Conservation (phyloP, 371 early-diverging fungal species). For the Mortierella sp. region DNA sequence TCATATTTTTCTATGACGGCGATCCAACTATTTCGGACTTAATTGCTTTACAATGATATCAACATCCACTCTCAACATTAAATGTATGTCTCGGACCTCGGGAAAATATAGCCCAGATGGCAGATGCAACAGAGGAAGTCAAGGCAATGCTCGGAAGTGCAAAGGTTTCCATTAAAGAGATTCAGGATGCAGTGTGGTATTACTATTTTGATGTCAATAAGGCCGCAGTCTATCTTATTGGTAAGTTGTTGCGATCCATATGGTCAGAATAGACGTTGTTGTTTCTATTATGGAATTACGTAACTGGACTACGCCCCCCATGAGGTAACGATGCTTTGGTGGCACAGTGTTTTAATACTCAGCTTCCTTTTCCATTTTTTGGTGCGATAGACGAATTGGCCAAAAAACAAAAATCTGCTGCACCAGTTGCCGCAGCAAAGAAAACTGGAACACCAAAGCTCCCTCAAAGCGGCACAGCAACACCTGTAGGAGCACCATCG, state of each 20-base stretch:
- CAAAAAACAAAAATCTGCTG: conserved; percentile 61
- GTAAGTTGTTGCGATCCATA: conserved; percentile 54
- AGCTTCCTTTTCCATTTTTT: not conserved
- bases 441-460: conserved; percentile 54
- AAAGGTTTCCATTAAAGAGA: conserved; percentile 63
- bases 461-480: conserved; percentile 29
- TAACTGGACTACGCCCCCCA: conserved; percentile 11
- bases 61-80: not conserved
- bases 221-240: conserved; percentile 68
- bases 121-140: conserved; percentile 66
- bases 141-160: conserved; percentile 66
- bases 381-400: conserved; percentile 56
- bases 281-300: too few relatives aligned
- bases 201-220: conserved; percentile 73
- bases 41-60: conserved; percentile 15
- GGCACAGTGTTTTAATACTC: not conserved
- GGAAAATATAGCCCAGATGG: conserved; percentile 58
- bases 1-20: not conserved
- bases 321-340: not conserved
- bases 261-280: not conserved
- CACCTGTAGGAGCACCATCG: conserved; percentile 15
- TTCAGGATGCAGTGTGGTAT: conserved; percentile 77
- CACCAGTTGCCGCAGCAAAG: conserved; percentile 52
- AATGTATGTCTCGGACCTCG: not conserved
- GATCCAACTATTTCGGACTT: not conserved